phyloP scores from a whole-genome alignment of 2,329 filamentous ascomycete genomes.

The Aphanocladium album region DNA sequence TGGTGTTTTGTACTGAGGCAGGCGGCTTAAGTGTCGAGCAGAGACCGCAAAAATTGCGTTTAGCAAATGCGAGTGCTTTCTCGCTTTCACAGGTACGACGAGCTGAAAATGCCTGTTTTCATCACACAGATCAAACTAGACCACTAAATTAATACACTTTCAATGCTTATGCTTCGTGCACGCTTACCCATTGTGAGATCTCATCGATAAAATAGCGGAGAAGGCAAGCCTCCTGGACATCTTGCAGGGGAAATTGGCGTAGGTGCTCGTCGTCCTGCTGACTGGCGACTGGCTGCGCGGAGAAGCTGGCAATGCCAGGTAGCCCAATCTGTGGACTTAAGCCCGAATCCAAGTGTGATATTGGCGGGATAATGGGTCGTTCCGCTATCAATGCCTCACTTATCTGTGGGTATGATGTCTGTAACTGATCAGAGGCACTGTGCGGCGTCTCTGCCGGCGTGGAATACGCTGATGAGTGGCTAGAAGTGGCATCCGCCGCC shows the following conservation, averaged over 20 bases:
- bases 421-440: background rate
- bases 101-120: conserved; percentile 35
- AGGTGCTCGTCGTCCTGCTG: conserved; percentile 4
- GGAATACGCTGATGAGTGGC: conserved; percentile 1
- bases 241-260: conserved; percentile 26
- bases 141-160: background rate
- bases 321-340: background rate
- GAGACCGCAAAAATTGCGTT: conserved; percentile 37
- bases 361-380: background rate
- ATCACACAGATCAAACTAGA: conserved; percentile 36
- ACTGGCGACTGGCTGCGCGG: background rate
- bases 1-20: conserved; percentile 33
- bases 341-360: background rate
- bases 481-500: background rate
- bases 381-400: background rate
- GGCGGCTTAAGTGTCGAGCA: conserved; percentile 33
- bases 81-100: conserved; percentile 30
- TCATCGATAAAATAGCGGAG: conserved; percentile 36
- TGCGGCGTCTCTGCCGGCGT: conserved; percentile 1
- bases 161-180: background rate
- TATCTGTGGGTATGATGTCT: background rate
- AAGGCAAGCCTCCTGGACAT: conserved; percentile 34
- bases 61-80: conserved; percentile 32
- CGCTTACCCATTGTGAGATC: conserved; percentile 34
- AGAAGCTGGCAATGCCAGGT: conserved; percentile 8